phyloP scores from a whole-genome alignment of 176 grass and related monocot genomes.

The Oryza rufipogon region DNA sequence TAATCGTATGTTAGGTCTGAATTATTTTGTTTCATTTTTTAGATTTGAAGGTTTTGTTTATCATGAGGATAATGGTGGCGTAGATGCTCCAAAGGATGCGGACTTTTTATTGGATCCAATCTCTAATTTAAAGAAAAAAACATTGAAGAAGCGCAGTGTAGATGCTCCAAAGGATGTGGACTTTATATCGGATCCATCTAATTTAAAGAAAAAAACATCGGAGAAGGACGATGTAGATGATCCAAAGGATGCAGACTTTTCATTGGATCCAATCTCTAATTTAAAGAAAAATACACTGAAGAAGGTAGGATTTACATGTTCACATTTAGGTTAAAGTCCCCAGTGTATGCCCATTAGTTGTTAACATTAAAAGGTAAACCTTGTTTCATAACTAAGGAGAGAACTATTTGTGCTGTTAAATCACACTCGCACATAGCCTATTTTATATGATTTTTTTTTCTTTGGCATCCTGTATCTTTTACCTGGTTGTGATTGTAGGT shows the following conservation, averaged over 20 bases:
- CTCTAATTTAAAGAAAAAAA: conserved; percentile 18
- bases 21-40: conserved; percentile 14
- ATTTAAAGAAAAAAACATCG: conserved; percentile 12
- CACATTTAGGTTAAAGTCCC: conserved; percentile 11
- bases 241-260: conserved; percentile 45
- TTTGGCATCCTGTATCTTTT: not conserved
- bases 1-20: not conserved
- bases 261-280: conserved; percentile 7
- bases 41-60: conserved; percentile 46
- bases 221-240: conserved; percentile 34
- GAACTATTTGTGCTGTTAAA: conserved; percentile 19
- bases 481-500: conserved; percentile 27
- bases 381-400: conserved; percentile 24
- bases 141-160: conserved; percentile 31
- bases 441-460: not conserved
- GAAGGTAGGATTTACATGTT: conserved; percentile 46
- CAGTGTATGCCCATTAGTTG: conserved; percentile 3
- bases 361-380: not conserved
- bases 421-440: not conserved
- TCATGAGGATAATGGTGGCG: conserved; percentile 27
- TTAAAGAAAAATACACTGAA: conserved; percentile 25
- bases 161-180: conserved; percentile 37
- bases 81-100: conserved; percentile 31
- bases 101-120: conserved; percentile 33
- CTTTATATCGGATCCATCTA: conserved; percentile 27